phyloP scores from a whole-genome alignment of 371 early-diverging fungal genomes.

The Mucor ambiguus region DNA sequence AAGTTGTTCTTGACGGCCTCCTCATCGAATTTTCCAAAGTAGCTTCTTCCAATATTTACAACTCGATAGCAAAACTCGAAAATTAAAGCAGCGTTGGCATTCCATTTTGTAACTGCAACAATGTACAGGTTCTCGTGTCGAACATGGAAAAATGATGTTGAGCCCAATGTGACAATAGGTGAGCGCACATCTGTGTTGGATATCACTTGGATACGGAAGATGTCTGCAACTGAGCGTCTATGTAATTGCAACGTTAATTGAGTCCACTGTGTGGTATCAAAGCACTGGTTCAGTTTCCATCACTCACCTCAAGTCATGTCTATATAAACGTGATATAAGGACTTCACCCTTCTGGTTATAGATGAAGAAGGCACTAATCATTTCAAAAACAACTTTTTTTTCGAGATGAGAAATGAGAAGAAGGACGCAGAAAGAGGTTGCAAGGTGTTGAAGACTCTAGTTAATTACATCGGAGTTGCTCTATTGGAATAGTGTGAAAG shows the following conservation, averaged over 20 bases:
- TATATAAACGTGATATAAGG: constrained; percentile 94
- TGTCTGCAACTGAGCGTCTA: constrained; percentile 93
- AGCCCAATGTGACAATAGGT: constrained; percentile 90
- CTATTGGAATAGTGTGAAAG: neutral
- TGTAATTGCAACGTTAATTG: neutral
- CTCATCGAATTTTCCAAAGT: constrained; percentile 90
- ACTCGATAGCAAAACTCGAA: constrained; percentile 87
- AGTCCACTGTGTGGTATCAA: neutral
- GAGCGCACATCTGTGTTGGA: constrained; percentile 89
- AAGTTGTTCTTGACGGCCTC: constrained; percentile 91
- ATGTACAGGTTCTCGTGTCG: constrained; percentile 89
- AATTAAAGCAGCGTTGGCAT: constrained; percentile 82
- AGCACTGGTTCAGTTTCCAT: neutral
- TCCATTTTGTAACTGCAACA: constrained; percentile 84
- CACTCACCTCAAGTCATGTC: constrained; percentile 90
- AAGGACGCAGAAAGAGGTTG: constrained; percentile 3
- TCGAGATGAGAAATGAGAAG: constrained; percentile 11
- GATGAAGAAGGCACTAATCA: constrained; percentile 92
- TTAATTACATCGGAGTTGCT: neutral
- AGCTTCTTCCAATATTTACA: constrained; percentile 73
- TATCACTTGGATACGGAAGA: constrained; percentile 96
- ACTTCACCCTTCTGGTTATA: constrained; percentile 97
- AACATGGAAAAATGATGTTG: constrained; percentile 87
- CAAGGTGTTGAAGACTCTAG: neutral
- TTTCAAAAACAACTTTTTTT: constrained; percentile 25